A percentile compares a stretch with the other conserved stretches of the same genome.
Evolutionary conservation across 1,284 basidiomycete genomes (phyloP).

Genomic region (Rhodotorula sp.): DNA sequence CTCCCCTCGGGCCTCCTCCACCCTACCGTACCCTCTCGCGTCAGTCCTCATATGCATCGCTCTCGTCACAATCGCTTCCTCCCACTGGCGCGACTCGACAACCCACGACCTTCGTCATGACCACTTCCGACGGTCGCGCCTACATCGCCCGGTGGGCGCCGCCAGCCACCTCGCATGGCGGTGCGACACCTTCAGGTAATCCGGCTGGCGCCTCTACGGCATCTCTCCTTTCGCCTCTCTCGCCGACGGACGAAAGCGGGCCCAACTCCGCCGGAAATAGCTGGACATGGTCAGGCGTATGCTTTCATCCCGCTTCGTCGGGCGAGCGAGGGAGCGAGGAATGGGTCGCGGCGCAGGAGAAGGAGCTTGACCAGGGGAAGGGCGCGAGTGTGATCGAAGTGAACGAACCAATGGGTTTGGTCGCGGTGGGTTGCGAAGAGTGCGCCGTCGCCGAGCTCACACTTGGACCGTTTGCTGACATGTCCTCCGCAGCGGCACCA

Average conservation of each 20-base stretch:
- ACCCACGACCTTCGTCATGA: conserved; percentile 48
- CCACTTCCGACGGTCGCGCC: conserved; percentile 51
- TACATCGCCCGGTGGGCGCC: conserved; percentile 47
- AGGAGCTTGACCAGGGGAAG: conserved; percentile 24
- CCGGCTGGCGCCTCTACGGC: not conserved
- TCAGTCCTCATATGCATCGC: not conserved
- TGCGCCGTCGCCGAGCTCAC: not conserved
- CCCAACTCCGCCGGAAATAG: not conserved
- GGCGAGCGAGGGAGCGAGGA: not conserved
- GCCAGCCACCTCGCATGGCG: conserved; percentile 16
- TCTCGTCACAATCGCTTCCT: not conserved
- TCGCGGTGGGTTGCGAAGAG: conserved; percentile 39
- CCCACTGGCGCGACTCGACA: conserved; percentile 27
- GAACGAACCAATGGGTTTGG: conserved; percentile 28
- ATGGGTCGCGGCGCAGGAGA: conserved; percentile 20
- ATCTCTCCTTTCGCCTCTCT: conserved; percentile 4
- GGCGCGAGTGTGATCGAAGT: conserved; percentile 18
- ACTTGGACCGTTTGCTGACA: not conserved
- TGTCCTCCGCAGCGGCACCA: conserved; percentile 37
- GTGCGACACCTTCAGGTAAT: not conserved
- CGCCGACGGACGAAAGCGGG: not conserved
- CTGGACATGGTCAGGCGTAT: conserved; percentile 62
- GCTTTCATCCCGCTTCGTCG: conserved; percentile 47
- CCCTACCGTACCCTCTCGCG: not conserved
- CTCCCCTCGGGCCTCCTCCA: not conserved